A percentile compares a stretch with the other conserved stretches of the same genome.
Conservation (phyloP, 2,329 filamentous ascomycete species). For the Xylaria sp. region DNA sequence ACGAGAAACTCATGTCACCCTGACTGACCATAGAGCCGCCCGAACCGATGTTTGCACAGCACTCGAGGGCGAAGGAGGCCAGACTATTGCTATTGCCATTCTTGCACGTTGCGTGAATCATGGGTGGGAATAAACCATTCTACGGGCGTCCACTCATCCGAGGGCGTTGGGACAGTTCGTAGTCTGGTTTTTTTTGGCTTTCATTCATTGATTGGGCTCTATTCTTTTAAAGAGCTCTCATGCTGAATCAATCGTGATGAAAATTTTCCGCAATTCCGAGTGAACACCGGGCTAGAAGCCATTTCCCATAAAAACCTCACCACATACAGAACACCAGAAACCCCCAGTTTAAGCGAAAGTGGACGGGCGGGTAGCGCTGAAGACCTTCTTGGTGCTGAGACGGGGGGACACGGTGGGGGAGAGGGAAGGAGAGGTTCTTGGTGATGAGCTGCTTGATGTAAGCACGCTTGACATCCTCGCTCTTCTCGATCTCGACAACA, state of each 20-base stretch:
- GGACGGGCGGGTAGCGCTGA: constrained; percentile 85
- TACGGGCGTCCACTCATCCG: constrained; percentile 3
- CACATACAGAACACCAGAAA: constrained; percentile 42
- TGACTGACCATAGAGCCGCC: neutral
- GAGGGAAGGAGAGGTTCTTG: constrained; percentile 96
- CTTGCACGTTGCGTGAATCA: neutral
- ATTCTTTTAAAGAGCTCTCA: constrained; percentile 41
- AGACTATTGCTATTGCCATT: constrained; percentile 1
- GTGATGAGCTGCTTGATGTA: constrained; percentile 98
- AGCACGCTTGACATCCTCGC: constrained; percentile 88
- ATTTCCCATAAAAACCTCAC: constrained; percentile 41
- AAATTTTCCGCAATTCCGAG: constrained; percentile 54
- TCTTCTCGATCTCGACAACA: constrained; percentile 95
- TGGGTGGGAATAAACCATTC: neutral
- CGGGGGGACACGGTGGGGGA: constrained; percentile 92
- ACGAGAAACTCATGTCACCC: neutral
- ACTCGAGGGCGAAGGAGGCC: constrained; percentile 4
- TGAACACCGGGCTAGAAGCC: constrained; percentile 54
- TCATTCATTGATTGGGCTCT: constrained; percentile 28
- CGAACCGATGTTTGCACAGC: neutral
- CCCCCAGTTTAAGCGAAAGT: constrained; percentile 82
- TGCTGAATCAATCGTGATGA: constrained; percentile 49
- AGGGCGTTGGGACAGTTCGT: neutral
- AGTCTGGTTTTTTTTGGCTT: constrained; percentile 21
- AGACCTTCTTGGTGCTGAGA: constrained; percentile 80